phyloP scores from a whole-genome alignment of 495 filamentous ascomycete species.

The Lophiostoma macrostomum region DNA sequence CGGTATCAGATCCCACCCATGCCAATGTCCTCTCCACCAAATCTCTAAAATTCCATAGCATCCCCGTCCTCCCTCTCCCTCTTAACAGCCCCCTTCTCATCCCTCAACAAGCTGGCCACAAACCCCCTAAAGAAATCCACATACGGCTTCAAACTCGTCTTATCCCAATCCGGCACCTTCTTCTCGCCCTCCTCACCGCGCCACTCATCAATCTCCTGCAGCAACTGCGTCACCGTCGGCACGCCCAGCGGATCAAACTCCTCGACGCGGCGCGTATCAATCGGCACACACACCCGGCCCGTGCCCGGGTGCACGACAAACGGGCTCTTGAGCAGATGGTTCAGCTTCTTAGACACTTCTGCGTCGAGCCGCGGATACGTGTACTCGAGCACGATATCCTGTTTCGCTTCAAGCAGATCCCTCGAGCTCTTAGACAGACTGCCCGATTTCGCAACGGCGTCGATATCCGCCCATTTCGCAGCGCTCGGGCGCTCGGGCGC shows the following conservation, averaged over 20 bases:
- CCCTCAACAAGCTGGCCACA: slow-evolving; percentile 72
- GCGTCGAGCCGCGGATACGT: slow-evolving; percentile 97
- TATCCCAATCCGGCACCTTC: slow-evolving; percentile 83
- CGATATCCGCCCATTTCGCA: slow-evolving; percentile 91
- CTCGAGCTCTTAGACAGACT: slow-evolving; percentile 63
- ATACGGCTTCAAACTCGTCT: slow-evolving; percentile 90
- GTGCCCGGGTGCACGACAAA: slow-evolving; percentile 96
- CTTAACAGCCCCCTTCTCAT: slow-evolving; percentile 72
- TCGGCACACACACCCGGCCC: slow-evolving; percentile 90
- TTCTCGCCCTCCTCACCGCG: slow-evolving; percentile 44
- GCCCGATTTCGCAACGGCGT: slow-evolving; percentile 71
- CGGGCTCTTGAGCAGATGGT: slow-evolving; percentile 92
- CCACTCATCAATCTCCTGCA: slow-evolving; percentile 68
- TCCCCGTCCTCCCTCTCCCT: slow-evolving; percentile 62
- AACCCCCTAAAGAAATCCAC: slow-evolving; percentile 84
- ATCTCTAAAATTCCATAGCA: slow-evolving; percentile 65
- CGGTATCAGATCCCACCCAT: no score
- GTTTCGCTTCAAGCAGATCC: slow-evolving; percentile 79
- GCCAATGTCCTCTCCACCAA: neutral
- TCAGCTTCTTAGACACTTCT: slow-evolving; percentile 94
- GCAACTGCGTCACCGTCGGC: slow-evolving; percentile 76
- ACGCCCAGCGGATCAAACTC: slow-evolving; percentile 83
- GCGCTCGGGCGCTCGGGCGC: slow-evolving; percentile 68
- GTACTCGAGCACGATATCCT: slow-evolving; percentile 93
- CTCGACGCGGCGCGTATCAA: slow-evolving; percentile 66